Percentiles rank a stretch among this genome's conserved stretches.
phyloP scores from a whole-genome alignment of 1,284 basidiomycete genomes.

The Apiotrichum gamsii region DNA sequence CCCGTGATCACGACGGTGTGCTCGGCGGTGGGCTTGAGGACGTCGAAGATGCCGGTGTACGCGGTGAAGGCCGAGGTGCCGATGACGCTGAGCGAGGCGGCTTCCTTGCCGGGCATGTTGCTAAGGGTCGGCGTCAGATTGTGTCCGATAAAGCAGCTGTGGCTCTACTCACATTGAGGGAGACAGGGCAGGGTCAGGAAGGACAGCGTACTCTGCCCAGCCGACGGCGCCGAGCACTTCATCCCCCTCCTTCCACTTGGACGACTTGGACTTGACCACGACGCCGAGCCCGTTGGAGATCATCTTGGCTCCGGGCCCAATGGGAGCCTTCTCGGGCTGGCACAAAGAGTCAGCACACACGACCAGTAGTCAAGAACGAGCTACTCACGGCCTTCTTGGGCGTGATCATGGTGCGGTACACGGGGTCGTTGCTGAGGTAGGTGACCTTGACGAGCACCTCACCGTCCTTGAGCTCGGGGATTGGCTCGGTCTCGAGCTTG shows the following conservation, averaged over 20 bases:
- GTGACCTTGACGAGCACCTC: conserved; percentile 26
- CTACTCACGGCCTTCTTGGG: too few species aligned
- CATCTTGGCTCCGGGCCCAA: too few species aligned
- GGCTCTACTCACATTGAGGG: too few species aligned
- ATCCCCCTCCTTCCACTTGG: conserved; percentile 25
- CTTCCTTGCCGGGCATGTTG: conserved; percentile 2
- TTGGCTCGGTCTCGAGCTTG: conserved; percentile 13
- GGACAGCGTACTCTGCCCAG: conserved; percentile 36
- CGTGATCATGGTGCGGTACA: conserved; percentile 34
- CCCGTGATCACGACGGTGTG: conserved; percentile 38
- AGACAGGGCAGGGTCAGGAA: conserved; percentile 14
- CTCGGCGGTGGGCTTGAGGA: conserved; percentile 27
- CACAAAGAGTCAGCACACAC: too few species aligned
- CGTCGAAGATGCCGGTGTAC: conserved; percentile 29
- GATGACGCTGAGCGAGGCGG: conserved; percentile 13
- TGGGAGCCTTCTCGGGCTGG: too few species aligned
- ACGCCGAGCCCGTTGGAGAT: conserved; percentile 20
- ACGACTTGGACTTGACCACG: conserved; percentile 25
- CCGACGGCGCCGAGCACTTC: conserved; percentile 16
- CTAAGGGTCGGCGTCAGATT: conserved; percentile 3
- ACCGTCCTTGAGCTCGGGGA: conserved; percentile 25
- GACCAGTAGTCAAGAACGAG: too few species aligned
- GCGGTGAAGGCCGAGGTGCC: conserved; percentile 19
- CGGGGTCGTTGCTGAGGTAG: conserved; percentile 36
- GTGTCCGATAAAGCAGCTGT: too few species aligned